Evolutionary conservation across 1,284 basidiomycete genomes (phyloP).

Genomic region (Cutaneotrichosporon mucoides): DNA sequence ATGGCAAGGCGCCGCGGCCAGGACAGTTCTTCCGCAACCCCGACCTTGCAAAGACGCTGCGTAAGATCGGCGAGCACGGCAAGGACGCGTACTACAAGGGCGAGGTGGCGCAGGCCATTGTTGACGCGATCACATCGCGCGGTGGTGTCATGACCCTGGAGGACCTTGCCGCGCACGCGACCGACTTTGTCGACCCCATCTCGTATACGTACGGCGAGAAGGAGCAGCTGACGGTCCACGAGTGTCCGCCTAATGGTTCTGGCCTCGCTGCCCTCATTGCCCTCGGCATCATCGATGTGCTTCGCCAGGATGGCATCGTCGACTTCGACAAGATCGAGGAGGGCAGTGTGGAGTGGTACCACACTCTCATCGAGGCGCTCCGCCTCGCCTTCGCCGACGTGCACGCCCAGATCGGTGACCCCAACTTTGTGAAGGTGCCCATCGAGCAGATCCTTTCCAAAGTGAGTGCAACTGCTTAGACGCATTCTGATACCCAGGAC

Average conservation of each 20-base stretch:
- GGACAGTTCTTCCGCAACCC: conserved; percentile 53
- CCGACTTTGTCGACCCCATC: conserved; percentile 77
- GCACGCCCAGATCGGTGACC: conserved; percentile 83
- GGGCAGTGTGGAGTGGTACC: conserved; percentile 82
- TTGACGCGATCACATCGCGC: conserved; percentile 68
- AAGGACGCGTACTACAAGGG: conserved; percentile 92
- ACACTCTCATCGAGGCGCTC: conserved; percentile 69
- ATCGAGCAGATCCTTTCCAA: conserved; percentile 72
- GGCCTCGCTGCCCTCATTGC: conserved; percentile 88
- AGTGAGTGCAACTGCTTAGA: background rate
- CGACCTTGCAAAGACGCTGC: conserved; percentile 75
- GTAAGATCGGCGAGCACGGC: conserved; percentile 68
- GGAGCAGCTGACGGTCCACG: conserved; percentile 53
- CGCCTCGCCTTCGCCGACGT: conserved; percentile 48
- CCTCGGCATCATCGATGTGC: conserved; percentile 79
- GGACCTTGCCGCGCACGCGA: conserved; percentile 74
- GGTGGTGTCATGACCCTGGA: conserved; percentile 87
- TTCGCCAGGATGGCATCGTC: conserved; percentile 21
- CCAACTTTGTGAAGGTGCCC: conserved; percentile 67
- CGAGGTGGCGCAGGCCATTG: conserved; percentile 68
- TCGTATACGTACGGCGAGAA: conserved; percentile 63
- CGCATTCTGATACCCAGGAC: conserved; percentile 46
- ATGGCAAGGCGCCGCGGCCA: conserved; percentile 22
- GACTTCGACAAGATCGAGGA: conserved; percentile 78
- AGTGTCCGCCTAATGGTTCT: conserved; percentile 93